Base-by-base conservation (phyloP, 768 basidiomycete genomes). In the Suillus lakei region DNA sequence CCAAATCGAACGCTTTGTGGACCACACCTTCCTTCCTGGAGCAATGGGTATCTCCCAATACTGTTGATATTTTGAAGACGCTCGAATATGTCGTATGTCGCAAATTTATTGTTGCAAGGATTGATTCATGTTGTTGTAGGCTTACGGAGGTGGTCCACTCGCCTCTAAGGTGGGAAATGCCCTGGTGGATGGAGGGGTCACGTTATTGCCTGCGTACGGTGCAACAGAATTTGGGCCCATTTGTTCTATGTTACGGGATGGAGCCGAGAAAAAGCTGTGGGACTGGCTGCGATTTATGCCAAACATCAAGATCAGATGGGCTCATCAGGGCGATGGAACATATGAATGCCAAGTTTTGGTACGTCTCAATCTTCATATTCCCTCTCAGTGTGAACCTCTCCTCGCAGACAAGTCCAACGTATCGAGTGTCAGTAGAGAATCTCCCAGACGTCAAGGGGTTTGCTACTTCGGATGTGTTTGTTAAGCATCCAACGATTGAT, bases 401-500 rank as follows among this genome's bases (percentile, higher is more conserved):
- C 1, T 1, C 12, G 16, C 58, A 73, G 72, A 36, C 64, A 0
- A 55, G 54, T 9, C 67, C 63, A 13, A 43, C 28, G 2, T 26
- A 53, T 7, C 32, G 32, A 16, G 1, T 68, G 51, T 67, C 69
- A 0, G 43, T 76, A 9, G 64, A 76, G 54, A 85, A 85, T 67
- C 60, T 81, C 2, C 70, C 78, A 4, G 84, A 82, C 4, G 67
- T 69, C 21, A 72, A 74, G 28, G 82, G 79, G 12, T 84, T 82
- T 51, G 77, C 81, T 1, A 83, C 83, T 1, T 71, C 75, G 0
- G 85, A 85, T 68, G 46, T 86, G 1, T 72, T 86, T 16, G 64
- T 76, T 0, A 77, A 79, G 30, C 85, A 86, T 68, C 82, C 85
- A 0, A 78, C 77, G 0, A 80, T 77, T n/a, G 64, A 78, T 4